These are phyloP conservation scores for Botrytis pseudocinerea DNA, from an alignment of 2,329 filamentous ascomycete species.

Conservation along the genomic window DNA sequence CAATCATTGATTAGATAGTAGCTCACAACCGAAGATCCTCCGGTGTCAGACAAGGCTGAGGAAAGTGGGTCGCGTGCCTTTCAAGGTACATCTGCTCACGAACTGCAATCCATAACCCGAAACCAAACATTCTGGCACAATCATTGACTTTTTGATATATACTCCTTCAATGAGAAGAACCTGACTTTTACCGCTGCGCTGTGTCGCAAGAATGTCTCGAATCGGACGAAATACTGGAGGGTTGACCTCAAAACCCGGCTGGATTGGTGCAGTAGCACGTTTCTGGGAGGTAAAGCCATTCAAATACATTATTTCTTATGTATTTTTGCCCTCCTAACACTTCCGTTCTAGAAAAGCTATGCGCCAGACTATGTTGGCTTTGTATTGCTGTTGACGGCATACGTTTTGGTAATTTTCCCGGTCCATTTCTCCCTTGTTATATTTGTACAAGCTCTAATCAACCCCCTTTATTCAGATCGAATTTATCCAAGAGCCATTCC, in stretches of 20 bases:
- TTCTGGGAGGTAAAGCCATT: constrained; percentile 39
- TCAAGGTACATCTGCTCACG: not conserved
- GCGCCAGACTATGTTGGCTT: constrained; percentile 87
- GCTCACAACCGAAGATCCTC: not conserved
- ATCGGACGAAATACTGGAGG: constrained; percentile 25
- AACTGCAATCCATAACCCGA: not conserved
- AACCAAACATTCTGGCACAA: not conserved
- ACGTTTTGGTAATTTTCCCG: constrained; percentile 54
- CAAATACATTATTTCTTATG: not conserved
- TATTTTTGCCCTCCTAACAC: constrained; percentile 19
- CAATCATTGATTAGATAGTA: constrained; percentile 13
- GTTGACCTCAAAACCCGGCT: constrained; percentile 33
- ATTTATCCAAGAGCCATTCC: constrained; percentile 78
- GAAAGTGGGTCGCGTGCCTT: constrained; percentile 14
- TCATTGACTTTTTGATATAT: not conserved
- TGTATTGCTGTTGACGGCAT: constrained; percentile 65
- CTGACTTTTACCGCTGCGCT: constrained; percentile 21
- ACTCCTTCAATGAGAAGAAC: constrained; percentile 16
- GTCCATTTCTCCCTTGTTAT: not conserved
- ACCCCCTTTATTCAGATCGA: constrained; percentile 53
- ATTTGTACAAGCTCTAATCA: not conserved
- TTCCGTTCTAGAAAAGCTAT: constrained; percentile 66
- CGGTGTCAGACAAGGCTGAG: constrained; percentile 17
- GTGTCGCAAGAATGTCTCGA: constrained; percentile 24
- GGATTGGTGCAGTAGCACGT: constrained; percentile 39